A percentile compares a stretch with the other conserved stretches of the same genome.
Evolutionary conservation across 495 filamentous ascomycete species (phyloP).

Genomic region (Pyrenopolyporus hunteri): DNA sequence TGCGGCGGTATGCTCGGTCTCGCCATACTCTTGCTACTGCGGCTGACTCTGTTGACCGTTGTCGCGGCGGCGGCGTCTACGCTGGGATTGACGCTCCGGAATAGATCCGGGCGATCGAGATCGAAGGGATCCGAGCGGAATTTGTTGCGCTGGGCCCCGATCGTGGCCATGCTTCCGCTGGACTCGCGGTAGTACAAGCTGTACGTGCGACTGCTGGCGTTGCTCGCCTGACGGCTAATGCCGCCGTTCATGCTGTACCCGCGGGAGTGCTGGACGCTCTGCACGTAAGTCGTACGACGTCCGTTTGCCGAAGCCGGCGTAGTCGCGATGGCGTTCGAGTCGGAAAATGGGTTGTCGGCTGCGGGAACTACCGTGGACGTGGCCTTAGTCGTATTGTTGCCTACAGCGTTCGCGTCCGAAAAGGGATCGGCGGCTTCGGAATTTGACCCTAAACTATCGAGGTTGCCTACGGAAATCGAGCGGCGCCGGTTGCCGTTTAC

Average conservation of each 20-base stretch:
- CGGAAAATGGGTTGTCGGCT: constrained; percentile 52
- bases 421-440: constrained; percentile 50
- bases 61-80: constrained; percentile 2
- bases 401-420: constrained; percentile 51
- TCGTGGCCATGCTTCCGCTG: constrained; percentile 39
- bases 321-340: constrained; percentile 45
- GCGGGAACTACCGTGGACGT: constrained; percentile 43
- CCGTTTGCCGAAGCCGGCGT: constrained; percentile 30
- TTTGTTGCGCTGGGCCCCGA: constrained; percentile 50
- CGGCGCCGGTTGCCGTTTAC: constrained; percentile 30
- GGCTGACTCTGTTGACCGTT: constrained; percentile 30
- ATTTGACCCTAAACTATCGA: constrained; percentile 49
- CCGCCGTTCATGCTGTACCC: constrained; percentile 48
- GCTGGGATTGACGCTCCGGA: constrained; percentile 39
- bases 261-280: constrained; percentile 52
- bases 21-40: constrained; percentile 18
- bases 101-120: constrained; percentile 60
- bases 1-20: constrained; percentile 26
- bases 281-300: constrained; percentile 47
- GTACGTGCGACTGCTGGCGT: constrained; percentile 24
- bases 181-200: constrained; percentile 47
- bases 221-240: constrained; percentile 28
- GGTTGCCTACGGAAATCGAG: constrained; percentile 39
- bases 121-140: constrained; percentile 73
- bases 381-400: constrained; percentile 47